Base-by-base conservation (phyloP, 805 yeast genomes). In the Saturnispora silvae region DNA sequence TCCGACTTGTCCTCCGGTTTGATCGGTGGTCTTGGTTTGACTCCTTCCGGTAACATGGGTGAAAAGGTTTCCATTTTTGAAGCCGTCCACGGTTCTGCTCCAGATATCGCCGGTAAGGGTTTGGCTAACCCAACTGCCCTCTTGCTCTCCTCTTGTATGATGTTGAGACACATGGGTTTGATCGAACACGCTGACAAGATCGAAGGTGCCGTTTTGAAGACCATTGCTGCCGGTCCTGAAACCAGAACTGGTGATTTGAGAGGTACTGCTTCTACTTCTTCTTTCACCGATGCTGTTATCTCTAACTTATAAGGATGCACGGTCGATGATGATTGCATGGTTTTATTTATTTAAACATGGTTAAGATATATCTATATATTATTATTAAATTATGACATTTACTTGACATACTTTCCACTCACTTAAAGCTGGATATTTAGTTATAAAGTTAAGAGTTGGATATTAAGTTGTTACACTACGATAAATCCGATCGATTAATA, bases 1-100 rank as follows among this genome's bases (percentile, higher is more conserved):
- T 89, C 97, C 47, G 98, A 92, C 65, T 72, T 92, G 64, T 85
- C 95, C 52, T 83, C 96, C 42, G 98, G 98, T 67, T 72, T 92
- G 57, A 94, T 94, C 50, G 98, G 98, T 62, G 97, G 98, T 60
- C 76, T 89, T 57, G 98, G 98, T 67, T 77, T 92, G 63, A 92
- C 98, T 45, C 98, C 98, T 50, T 85, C 96, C 43, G 98, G 96
- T 63, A 92, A 92, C 77, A 92, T 92, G 87, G 98, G 98, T 71
- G 84, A 85, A 72, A 80, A 83, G 62, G 95, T 89, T 46, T 85
- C 96, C 40, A 89, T 92, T 61, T 92, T 92, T 63, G 98, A 92
- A 76, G 98, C 98, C 48, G 98, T 92, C 57, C 98, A 92, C 65
- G 98, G 98, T 63, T 87, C 97, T 41, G 98, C 98, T 46, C 98